These are phyloP conservation scores for Mycena galopus DNA, from an alignment of 768 basidiomycete species.

Conservation along the genomic window DNA sequence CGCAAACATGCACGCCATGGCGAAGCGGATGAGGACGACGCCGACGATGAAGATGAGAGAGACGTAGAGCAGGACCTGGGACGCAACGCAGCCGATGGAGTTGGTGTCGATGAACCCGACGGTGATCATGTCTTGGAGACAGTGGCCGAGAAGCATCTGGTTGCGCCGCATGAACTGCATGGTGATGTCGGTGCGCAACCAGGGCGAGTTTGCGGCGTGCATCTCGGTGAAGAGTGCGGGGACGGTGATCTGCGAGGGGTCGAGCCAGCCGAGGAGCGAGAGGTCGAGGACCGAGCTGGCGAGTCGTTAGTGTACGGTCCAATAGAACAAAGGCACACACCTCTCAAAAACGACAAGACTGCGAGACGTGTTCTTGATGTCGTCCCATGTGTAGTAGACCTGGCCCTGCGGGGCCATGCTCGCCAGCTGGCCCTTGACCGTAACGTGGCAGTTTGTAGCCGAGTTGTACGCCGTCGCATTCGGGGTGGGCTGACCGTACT, in stretches of 20 bases:
- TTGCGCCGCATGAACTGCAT: slow-evolving; percentile 84
- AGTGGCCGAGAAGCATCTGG: slow-evolving; percentile 77
- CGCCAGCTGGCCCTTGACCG: slow-evolving; percentile 61
- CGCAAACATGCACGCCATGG: slow-evolving; percentile 96
- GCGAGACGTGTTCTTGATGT: slow-evolving; percentile 73
- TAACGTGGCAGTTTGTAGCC: slow-evolving; percentile 80
- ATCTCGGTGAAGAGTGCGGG: slow-evolving; percentile 87
- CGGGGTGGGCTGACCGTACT: slow-evolving; percentile 68
- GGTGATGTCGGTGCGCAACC: slow-evolving; percentile 88
- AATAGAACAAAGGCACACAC: slow-evolving; percentile 59
- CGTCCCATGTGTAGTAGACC: slow-evolving; percentile 95
- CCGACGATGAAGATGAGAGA: slow-evolving; percentile 98
- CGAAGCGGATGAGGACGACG: slow-evolving; percentile 94
- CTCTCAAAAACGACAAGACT: slow-evolving; percentile 96
- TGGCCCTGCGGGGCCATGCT: slow-evolving; percentile 75
- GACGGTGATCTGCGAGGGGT: slow-evolving; percentile 82
- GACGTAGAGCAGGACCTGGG: slow-evolving; percentile 90
- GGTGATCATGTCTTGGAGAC: slow-evolving; percentile 87
- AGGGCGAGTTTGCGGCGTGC: slow-evolving; percentile 75
- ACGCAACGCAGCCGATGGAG: slow-evolving; percentile 96
- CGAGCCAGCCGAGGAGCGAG: slow-evolving; percentile 87
- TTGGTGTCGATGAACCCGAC: slow-evolving; percentile 96
- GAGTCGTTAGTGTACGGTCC: neutral
- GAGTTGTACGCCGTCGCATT: slow-evolving; percentile 80
- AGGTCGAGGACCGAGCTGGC: slow-evolving; percentile 90